Evolutionary conservation across 2,329 filamentous ascomycete species (phyloP).

Genomic region (Colletotrichum gloeosporioides): DNA sequence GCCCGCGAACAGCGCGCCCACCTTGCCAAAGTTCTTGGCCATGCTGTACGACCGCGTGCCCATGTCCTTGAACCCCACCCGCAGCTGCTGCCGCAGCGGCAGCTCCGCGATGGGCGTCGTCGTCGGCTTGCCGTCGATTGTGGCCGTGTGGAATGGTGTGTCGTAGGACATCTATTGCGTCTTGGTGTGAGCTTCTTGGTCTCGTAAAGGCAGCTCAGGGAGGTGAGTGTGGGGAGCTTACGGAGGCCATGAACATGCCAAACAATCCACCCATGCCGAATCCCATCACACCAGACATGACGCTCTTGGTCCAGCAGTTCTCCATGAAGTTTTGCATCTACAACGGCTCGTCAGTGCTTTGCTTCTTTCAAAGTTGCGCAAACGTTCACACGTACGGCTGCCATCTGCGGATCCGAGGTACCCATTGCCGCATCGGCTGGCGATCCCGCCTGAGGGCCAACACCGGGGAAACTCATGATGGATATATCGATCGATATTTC

Average conservation of each 20-base stretch:
- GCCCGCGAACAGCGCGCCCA: conserved; percentile 88
- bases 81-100: conserved; percentile 83
- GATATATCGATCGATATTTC: neutral
- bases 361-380: neutral
- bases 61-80: conserved; percentile 92
- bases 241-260: conserved; percentile 96
- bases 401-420: conserved; percentile 57
- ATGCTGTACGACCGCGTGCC: conserved; percentile 80
- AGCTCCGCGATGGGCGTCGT: conserved; percentile 61
- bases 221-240: conserved; percentile 48
- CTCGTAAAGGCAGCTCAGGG: neutral
- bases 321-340: conserved; percentile 89
- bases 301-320: conserved; percentile 87
- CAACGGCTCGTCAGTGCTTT: conserved; percentile 2
- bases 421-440: conserved; percentile 31
- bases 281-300: conserved; percentile 89
- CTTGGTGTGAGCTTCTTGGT: neutral
- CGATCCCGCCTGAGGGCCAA: neutral
- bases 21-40: conserved; percentile 93
- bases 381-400: conserved; percentile 44
- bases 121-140: conserved; percentile 38
- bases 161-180: conserved; percentile 90
- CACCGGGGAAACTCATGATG: conserved; percentile 45
- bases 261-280: conserved; percentile 94
- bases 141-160: conserved; percentile 73